Conservation (phyloP, 768 basidiomycete genomes). For the Lactarius psammicola region DNA sequence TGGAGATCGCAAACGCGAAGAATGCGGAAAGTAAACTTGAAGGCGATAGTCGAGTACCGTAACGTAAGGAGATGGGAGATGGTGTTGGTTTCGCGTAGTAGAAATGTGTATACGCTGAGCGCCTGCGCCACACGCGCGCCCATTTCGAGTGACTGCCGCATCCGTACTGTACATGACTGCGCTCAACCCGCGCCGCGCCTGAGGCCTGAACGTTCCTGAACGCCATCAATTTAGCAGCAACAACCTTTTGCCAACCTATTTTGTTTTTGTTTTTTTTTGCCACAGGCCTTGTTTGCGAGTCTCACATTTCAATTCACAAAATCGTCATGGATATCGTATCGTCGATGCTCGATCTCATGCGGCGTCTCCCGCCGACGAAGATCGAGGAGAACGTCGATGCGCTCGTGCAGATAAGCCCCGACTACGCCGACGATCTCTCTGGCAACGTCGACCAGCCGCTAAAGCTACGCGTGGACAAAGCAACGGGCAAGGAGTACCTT, state of each 20-base stretch:
- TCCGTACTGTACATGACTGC: background rate
- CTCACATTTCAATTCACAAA: constrained; percentile 17
- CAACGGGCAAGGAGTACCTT: constrained; percentile 85
- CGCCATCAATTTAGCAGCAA: background rate
- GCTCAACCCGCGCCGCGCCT: background rate
- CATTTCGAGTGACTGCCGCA: background rate
- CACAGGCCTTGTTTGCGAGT: background rate
- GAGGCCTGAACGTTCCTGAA: too few relatives aligned
- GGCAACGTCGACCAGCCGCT: constrained; percentile 95
- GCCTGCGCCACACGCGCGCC: too few relatives aligned
- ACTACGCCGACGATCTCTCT: constrained; percentile 92
- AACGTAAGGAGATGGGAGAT: background rate
- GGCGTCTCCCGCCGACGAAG: constrained; percentile 88
- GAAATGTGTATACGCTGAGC: background rate
- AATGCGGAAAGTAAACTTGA: constrained; percentile 40
- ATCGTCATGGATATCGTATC: constrained; percentile 73
- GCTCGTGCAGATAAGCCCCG: constrained; percentile 81
- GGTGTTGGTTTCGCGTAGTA: background rate
- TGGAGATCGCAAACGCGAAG: constrained; percentile 57
- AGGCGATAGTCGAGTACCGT: constrained; percentile 35
- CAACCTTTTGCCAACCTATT: too few relatives aligned
- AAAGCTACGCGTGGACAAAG: constrained; percentile 72
- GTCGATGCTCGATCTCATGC: constrained; percentile 93
- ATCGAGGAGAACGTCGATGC: constrained; percentile 85
- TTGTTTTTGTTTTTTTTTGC: too few relatives aligned